Conservation (phyloP, 805 yeast genomes). For the Tetrapisispora phaffii region DNA sequence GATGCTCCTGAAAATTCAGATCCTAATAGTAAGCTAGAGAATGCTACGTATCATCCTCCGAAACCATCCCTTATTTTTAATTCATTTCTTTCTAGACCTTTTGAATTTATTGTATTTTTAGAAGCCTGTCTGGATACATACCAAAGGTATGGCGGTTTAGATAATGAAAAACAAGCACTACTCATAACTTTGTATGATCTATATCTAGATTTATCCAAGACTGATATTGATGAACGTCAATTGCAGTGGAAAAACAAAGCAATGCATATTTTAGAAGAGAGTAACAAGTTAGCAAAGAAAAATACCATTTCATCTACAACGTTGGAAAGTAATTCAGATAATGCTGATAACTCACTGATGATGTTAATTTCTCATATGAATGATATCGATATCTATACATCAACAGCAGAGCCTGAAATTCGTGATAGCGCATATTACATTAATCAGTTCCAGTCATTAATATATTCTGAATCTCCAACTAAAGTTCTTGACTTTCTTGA, state of each 20-base stretch:
- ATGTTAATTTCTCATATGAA: slow-evolving; percentile 35
- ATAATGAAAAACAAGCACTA: slow-evolving; percentile 61
- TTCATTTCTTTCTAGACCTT: slow-evolving; percentile 74
- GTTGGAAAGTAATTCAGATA: slow-evolving; percentile 6
- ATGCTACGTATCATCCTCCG: slow-evolving; percentile 83
- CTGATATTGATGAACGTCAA: slow-evolving; percentile 30
- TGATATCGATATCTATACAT: slow-evolving; percentile 31
- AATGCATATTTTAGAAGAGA: slow-evolving; percentile 35
- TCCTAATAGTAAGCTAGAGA: slow-evolving; percentile 8
- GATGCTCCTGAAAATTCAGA: slow-evolving; percentile 12
- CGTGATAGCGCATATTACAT: slow-evolving; percentile 16
- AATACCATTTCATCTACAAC: neutral
- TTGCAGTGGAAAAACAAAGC: slow-evolving; percentile 63
- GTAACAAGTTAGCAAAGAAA: slow-evolving; percentile 31
- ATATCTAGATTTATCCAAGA: slow-evolving; percentile 53
- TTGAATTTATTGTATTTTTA: slow-evolving; percentile 80
- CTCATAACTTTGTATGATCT: slow-evolving; percentile 73
- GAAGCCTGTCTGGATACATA: slow-evolving; percentile 84
- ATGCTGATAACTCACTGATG: slow-evolving; percentile 26
- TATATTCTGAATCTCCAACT: slow-evolving; percentile 46
- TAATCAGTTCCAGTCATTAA: slow-evolving; percentile 48
- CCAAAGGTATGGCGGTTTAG: slow-evolving; percentile 60
- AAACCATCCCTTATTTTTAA: slow-evolving; percentile 79
- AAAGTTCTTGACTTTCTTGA: slow-evolving; percentile 49
- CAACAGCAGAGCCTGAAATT: slow-evolving; percentile 32